Base-by-base conservation (phyloP, 192 early-diverging fungal species). In the Anaeromyces robustus region DNA sequence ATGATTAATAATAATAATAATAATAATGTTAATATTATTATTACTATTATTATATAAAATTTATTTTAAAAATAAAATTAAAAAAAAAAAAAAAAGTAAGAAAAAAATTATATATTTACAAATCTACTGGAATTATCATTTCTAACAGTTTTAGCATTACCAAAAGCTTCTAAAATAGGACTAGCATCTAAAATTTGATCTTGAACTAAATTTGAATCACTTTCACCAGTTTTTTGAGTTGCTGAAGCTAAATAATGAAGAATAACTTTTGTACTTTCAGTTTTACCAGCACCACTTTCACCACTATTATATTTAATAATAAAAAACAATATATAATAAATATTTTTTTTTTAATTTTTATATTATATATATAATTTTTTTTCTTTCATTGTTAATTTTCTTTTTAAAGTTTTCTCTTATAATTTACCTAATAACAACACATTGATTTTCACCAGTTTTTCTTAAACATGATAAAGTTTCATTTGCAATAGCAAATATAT, bases 121-220 rank as follows among this genome's bases (percentile, higher is more conserved):
- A 98, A 97, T 77, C 97, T 93, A 92, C 94, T 95, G 18, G 96
- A 98, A 85, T 99, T 99, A 89, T 98, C 97, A 88, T 99, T 99
- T 81, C 95, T 91, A 79, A 99, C 86, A 0, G 97, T 99, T 85
- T n/a, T n/a, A n/a, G n/a, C n/a, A n/a, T n/a, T n/a, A n/a, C 98
- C 97, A 89, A 99, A 99, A 80, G 95, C 94, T 86, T 99, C 97
- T 26, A 99, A 89, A 39, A 99, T 86, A 30, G 97, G 97, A 86
- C 98, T 99, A 11, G 97, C 97, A n/a, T 95, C 97, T 81, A 99
- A 86, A 78, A 99, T 98, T 92, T 98, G 80, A 95, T 91, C 86
- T 98, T 99, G 84, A 98, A 94, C 83, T 96, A 93, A 87, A 41
- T 83, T 86, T 9, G 88, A 87, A 78, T 84, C 86, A 14, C 87